Conservation (phyloP, 2,329 filamentous ascomycete species). For the Botrytis elliptica region DNA sequence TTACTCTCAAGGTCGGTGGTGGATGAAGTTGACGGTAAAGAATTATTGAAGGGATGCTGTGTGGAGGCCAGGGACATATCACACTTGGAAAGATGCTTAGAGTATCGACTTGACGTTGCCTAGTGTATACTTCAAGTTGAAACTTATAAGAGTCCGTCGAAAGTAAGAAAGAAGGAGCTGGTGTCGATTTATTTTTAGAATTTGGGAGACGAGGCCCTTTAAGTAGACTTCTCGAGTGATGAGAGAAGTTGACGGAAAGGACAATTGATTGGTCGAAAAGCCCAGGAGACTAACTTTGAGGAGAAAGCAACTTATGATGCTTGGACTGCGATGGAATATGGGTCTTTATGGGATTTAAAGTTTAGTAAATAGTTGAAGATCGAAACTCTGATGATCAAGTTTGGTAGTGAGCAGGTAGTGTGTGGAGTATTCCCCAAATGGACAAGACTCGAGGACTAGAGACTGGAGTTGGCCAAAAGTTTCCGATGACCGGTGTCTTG, state of each 20-base stretch:
- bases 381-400: neutral
- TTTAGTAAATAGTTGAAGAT: neutral
- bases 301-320: neutral
- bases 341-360: conserved; percentile 1
- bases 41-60: conserved; percentile 30
- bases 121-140: neutral
- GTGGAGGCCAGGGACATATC: conserved; percentile 41
- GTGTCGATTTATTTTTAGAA: neutral
- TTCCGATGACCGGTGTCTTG: neutral
- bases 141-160: neutral
- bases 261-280: neutral
- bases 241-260: neutral
- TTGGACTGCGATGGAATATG: neutral
- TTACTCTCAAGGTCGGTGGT: conserved; percentile 22
- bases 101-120: conserved; percentile 22
- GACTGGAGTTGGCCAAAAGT: neutral
- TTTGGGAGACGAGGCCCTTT: neutral
- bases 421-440: neutral
- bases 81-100: conserved; percentile 26
- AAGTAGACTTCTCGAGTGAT: neutral
- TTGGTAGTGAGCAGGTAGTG: neutral
- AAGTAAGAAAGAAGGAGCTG: neutral
- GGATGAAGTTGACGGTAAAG: conserved; percentile 24
- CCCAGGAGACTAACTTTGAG: neutral
- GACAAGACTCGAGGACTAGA: neutral